Evolutionary conservation across 1,139 yeast species (phyloP), one percentile per base, ranked within the genome.

Genomic region (Entelexis paramagnoliae): DNA sequence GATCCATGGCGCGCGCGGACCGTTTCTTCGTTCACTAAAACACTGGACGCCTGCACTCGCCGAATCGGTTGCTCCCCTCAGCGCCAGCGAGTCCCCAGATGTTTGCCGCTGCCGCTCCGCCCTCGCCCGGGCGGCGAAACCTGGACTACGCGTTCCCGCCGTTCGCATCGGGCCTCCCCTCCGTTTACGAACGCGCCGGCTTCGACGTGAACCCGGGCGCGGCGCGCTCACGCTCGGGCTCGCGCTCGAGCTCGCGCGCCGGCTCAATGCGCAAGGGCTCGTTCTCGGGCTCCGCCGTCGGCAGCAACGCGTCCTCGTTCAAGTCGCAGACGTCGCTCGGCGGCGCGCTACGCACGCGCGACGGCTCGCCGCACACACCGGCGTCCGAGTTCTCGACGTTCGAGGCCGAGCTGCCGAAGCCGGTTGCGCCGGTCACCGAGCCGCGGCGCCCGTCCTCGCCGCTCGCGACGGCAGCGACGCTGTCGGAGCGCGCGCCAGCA

Each of bases 131-230:
- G 19, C 44, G 48, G 40, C 55, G 57, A 2, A 67, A 66, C 56
- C 53, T 64, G 51, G 72, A 68, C 58, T 56, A 61, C 47, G 71
- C 72, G 41, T 68, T 68, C 52, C 72, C 72, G 8, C 67, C 69
- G 6, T 63, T 68, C 51, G 62, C 65, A 10, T 63, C 64, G 16
- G 70, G 69, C 13, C 62, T 61, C 5, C 65, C 63, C 33, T 62
- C 66, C 28, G 72, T 68, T n/a, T 68, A 67, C 52, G 72, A 68
- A 54, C 64, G 72, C 22, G 72, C 72, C 10, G 72, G 72, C 14
- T 68, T 68, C 51, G 71, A 67, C 36, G 68, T 68, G 49, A 64
- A 66, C 55, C 42, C 40, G 10, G 20, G 13, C n/a, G 14, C 17
- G 8, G 10, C 40, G 17, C 51, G 58, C 24, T 45, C 52, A 33